Base-by-base conservation (phyloP, 2,329 filamentous ascomycete species). In the Plectosphaerella plurivora region DNA sequence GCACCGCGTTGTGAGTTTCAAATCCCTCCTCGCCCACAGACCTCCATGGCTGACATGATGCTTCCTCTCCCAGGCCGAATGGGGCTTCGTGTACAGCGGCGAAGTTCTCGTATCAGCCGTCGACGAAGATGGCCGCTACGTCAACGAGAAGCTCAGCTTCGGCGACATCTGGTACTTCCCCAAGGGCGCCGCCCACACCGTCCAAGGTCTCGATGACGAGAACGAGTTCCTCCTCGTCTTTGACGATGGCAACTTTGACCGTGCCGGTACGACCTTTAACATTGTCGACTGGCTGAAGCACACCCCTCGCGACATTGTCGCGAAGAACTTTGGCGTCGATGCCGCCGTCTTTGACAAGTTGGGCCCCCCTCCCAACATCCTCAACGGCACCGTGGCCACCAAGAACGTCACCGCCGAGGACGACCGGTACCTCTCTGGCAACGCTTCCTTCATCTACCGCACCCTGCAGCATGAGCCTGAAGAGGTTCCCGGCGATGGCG, bases 151-250 rank as follows among this genome's bases (percentile, higher is more conserved):
- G 52, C 75, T 86, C 12, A 74, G 74, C 47, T 82, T 77, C 46
- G 83, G 84, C 15, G 84, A 87, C 54, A 79, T 86, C 46, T 87
- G 83, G 82, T 87, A 87, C 63, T 86, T 87, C 59, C 84, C 84
- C 28, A 84, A 86, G 63, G 85, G 84, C 4, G 73, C 75, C 4
- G 81, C 82, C 1, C 84, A 88, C 49, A 82, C 82, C 1, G 69
- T 87, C 1, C 84, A 88, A 59, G 82, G 82, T 1, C 72, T 88
- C 1, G 82, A 78, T 2, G 83, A 87, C 10, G 78, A 86, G 61
- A 87, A 86, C 53, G 85, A 88, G 63, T 87, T 81, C 56, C 73
- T 88, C 11, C 73, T 88, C 1, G 79, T 81, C 28, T 88, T 88
- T 60, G 83, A 87, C 56, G 82, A 87, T 25, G 80, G 81, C 3